phyloP scores from a whole-genome alignment of 306 rosid species.

The Oemleria cerasiformis region DNA sequence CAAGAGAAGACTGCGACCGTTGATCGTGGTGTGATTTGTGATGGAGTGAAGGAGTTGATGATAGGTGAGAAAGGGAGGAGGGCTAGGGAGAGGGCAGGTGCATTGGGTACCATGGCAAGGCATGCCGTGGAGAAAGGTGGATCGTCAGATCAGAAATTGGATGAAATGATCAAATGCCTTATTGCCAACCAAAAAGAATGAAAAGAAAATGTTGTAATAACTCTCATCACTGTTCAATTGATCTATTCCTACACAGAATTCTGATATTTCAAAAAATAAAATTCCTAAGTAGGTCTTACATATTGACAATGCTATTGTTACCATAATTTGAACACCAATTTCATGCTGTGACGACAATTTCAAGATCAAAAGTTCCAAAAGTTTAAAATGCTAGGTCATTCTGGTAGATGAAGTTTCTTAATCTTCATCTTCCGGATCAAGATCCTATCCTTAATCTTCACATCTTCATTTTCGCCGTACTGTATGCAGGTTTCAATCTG shows the following conservation, averaged over 20 bases:
- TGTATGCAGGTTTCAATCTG: conserved; percentile 22
- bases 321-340: background rate
- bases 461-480: conserved; percentile 20
- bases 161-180: conserved; percentile 6
- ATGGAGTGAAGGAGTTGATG: conserved; percentile 31
- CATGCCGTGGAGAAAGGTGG: conserved; percentile 22
- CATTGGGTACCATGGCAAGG: conserved; percentile 9
- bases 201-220: too few species aligned
- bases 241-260: background rate
- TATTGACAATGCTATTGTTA: background rate
- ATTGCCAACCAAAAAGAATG: background rate
- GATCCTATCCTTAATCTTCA: conserved; percentile 21
- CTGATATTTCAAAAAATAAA: background rate
- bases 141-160: conserved; percentile 2
- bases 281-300: background rate
- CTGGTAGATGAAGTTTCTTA: background rate
- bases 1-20: background rate
- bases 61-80: conserved; percentile 19
- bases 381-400: background rate
- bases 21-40: conserved; percentile 9
- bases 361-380: background rate
- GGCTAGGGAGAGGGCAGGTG: conserved; percentile 21
- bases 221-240: too few species aligned
- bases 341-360: background rate
- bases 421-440: conserved; percentile 14